Base-by-base conservation (phyloP, 2,329 filamentous ascomycete genomes). In the Ophiostoma ulmi region DNA sequence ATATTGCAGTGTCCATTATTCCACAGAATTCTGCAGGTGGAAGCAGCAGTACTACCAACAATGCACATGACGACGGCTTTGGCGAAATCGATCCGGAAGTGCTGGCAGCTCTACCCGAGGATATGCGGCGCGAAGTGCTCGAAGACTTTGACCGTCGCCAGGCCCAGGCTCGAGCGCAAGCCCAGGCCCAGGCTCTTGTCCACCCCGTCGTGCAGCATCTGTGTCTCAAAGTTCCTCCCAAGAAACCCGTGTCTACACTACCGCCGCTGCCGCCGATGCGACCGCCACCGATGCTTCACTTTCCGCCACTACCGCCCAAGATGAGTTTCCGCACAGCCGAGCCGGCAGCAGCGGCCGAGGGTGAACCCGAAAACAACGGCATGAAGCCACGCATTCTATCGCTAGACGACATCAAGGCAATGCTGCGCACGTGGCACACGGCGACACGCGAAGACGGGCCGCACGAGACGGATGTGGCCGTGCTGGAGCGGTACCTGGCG, bases 371-470 rank as follows among this genome's bases (percentile, higher is more conserved):
- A 8, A 65, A 7, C 36, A 39, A 8, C n/a, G 26, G 31, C 5
- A 20, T 22, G 3, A 6, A 5, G 20, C 31, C 38, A 6, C 65
- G 44, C 20, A 26, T 63, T 20, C 22, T 69, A n/a, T 80, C 79
- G 0, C 74, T 82, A 6, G 75, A 77, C 0, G 91, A 97, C 74
- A 82, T 98, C 70, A 86, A 93, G 64, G 84, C 87, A 52, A 92
- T 93, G 77, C 81, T 97, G 17, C 86, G 83, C 70, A 87, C 87
- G 4, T 99, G 95, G 95, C 86, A 93, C 74, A 77, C 81, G 2
- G 88, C 90, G 72, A 97, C 94, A 72, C 81, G 79, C 48, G 83
- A 83, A 5, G 90, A 94, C 3, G 93, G 91, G 0, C 95, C 95
- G 1, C 93, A 95, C 78, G 80, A 80, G 0, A 88, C 91, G 71